A percentile compares a stretch with the other conserved stretches of the same genome.
Conservation (phyloP, 148 eudicot genomes). For the Silene uniflora region DNA sequence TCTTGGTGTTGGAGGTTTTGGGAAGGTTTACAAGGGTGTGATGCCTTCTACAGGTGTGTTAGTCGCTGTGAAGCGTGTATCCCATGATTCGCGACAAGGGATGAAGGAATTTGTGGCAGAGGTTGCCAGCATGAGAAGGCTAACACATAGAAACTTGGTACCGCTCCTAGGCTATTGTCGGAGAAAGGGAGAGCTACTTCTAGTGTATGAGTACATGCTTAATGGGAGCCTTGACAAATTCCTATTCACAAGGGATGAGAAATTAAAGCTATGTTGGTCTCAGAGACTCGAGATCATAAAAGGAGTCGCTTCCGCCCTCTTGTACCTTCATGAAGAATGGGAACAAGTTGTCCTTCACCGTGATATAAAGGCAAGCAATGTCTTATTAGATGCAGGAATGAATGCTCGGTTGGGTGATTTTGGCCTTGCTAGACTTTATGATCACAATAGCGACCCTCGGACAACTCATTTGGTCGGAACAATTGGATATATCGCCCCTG, state of each 20-base stretch:
- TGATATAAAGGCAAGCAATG: no score
- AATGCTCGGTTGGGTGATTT: conserved; percentile 40
- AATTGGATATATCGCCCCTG: conserved; percentile 43
- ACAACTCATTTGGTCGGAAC: conserved; percentile 41
- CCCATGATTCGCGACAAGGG: conserved; percentile 43
- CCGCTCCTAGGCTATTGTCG: conserved; percentile 45
- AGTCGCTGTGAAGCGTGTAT: conserved; percentile 37
- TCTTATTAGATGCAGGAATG: conserved; percentile 33
- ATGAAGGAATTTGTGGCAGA: conserved; percentile 38
- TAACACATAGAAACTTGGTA: conserved; percentile 43
- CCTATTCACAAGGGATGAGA: conserved; percentile 14
- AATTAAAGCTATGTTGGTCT: conserved; percentile 20
- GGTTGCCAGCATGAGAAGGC: conserved; percentile 36
- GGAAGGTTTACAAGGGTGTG: conserved; percentile 40
- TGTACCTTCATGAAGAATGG: conserved; percentile 43
- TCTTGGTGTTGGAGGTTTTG: conserved; percentile 40
- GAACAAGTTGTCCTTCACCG: conserved; percentile 37
- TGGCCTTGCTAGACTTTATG: conserved; percentile 39
- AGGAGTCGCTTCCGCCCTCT: conserved; percentile 40
- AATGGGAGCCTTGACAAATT: conserved; percentile 41
- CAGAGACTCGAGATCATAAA: conserved; percentile 31
- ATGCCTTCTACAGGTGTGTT: conserved; percentile 19
- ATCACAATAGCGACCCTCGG: conserved; percentile 28
- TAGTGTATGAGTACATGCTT: conserved; percentile 44
- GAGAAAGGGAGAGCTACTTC: conserved; percentile 38